Evolutionary conservation across 2,329 filamentous ascomycete species (phyloP).

Genomic region (Dothideomycetes sp.): DNA sequence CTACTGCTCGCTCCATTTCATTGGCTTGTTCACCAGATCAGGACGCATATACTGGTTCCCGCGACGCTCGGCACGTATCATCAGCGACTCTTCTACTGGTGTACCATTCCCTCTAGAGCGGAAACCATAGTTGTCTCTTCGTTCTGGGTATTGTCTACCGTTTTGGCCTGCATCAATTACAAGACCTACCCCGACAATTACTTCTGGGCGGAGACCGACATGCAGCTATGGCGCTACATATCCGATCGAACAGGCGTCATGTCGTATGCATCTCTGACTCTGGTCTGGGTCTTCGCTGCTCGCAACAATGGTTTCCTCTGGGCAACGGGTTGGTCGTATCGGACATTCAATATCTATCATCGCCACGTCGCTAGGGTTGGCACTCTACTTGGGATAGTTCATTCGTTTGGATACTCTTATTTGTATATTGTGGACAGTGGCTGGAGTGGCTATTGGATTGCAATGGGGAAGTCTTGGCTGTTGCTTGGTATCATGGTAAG

Average conservation of each 20-base stretch:
- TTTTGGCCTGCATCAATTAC: constrained; percentile 35
- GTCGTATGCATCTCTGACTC: constrained; percentile 51
- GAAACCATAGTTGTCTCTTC: constrained; percentile 33
- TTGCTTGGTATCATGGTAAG: constrained; percentile 4
- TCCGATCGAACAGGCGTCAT: constrained; percentile 55
- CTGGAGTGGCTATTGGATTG: too few relatives aligned
- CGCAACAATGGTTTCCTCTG: constrained; percentile 57
- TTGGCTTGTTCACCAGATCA: constrained; percentile 21
- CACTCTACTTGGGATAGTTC: constrained; percentile 50
- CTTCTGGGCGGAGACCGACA: too few relatives aligned
- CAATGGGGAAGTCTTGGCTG: constrained; percentile 5
- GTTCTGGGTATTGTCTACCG: constrained; percentile 34
- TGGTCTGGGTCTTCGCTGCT: constrained; percentile 56
- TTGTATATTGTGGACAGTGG: too few relatives aligned
- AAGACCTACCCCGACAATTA: too few relatives aligned
- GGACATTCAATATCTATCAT: constrained; percentile 56
- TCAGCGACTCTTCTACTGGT: constrained; percentile 30
- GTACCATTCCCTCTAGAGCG: constrained; percentile 37
- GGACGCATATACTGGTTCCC: constrained; percentile 31
- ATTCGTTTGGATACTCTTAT: constrained; percentile 51
- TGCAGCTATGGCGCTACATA: constrained; percentile 44
- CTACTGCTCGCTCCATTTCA: not conserved
- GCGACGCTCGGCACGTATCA: constrained; percentile 31
- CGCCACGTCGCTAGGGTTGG: constrained; percentile 54
- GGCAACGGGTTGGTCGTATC: constrained; percentile 59